Conservation (phyloP, 2,329 filamentous ascomycete species). For the Lachnellula suecica region DNA sequence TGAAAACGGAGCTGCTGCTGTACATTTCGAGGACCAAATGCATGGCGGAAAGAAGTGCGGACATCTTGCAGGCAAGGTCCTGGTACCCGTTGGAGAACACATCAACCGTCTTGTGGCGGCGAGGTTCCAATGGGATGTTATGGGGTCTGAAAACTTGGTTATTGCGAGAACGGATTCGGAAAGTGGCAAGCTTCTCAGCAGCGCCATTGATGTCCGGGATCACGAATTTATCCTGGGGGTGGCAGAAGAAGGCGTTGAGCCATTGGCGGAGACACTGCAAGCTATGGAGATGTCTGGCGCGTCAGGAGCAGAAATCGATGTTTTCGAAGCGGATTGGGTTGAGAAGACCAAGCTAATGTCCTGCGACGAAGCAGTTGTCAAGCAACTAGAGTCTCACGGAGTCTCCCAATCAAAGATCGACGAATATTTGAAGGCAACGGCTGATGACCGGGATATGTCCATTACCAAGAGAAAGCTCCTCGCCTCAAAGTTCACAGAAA, state of each 20-base stretch:
- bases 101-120: constrained; percentile 92
- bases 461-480: constrained; percentile 74
- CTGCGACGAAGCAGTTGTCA: constrained; percentile 86
- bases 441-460: constrained; percentile 69
- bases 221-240: constrained; percentile 96
- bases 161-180: constrained; percentile 96
- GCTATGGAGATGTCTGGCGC: constrained; percentile 84
- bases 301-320: constrained; percentile 76
- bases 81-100: constrained; percentile 92
- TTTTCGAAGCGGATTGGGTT: constrained; percentile 84
- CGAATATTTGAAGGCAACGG: constrained; percentile 63
- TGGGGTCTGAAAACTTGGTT: constrained; percentile 92
- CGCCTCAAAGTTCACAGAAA: constrained; percentile 64
- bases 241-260: constrained; percentile 69
- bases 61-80: constrained; percentile 91
- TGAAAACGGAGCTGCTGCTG: constrained; percentile 92
- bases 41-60: constrained; percentile 99
- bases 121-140: constrained; percentile 96
- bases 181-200: constrained; percentile 86
- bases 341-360: constrained; percentile 81
- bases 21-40: constrained; percentile 97
- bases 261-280: constrained; percentile 85
- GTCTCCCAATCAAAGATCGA: constrained; percentile 63
- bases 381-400: constrained; percentile 68
- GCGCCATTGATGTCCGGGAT: constrained; percentile 88